Evolutionary conservation across 169 alveolate species (phyloP).

Genomic region (Babesia ovata): DNA sequence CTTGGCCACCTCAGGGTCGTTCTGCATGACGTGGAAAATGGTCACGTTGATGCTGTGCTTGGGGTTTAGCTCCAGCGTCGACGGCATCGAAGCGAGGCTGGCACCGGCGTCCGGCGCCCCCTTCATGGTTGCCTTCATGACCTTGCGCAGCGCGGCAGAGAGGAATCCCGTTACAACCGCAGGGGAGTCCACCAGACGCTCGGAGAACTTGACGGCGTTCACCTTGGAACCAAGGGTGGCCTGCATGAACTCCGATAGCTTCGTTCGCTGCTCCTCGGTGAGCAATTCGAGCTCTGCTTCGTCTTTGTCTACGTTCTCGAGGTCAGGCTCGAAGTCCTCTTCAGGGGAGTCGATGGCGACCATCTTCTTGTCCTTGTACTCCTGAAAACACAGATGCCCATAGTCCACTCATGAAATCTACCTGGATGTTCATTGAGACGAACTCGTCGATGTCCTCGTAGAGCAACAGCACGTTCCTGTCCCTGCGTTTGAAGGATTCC

Average conservation of each 20-base stretch:
- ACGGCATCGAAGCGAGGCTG: conserved; percentile 74
- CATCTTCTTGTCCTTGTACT: conserved; percentile 72
- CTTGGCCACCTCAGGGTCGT: conserved; percentile 79
- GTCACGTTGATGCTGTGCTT: conserved; percentile 73
- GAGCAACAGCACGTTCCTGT: conserved; percentile 82
- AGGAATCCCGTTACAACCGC: conserved; percentile 88
- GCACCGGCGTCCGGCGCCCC: conserved; percentile 74
- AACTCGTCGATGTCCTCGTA: conserved; percentile 89
- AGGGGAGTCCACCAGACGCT: conserved; percentile 85
- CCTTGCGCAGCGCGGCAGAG: conserved; percentile 82
- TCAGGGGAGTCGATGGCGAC: conserved; percentile 75
- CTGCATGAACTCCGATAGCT: conserved; percentile 65
- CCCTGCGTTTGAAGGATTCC: conserved; percentile 82
- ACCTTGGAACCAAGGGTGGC: conserved; percentile 75
- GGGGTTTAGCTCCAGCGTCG: conserved; percentile 84
- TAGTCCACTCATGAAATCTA: not conserved
- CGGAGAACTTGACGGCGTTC: conserved; percentile 85
- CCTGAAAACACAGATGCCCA: conserved; percentile 2
- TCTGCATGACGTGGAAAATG: conserved; percentile 71
- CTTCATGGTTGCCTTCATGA: conserved; percentile 82
- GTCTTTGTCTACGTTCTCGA: conserved; percentile 36
- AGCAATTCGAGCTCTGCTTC: conserved; percentile 41
- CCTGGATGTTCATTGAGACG: conserved; percentile 82
- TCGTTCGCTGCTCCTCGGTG: conserved; percentile 55
- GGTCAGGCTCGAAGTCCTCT: conserved; percentile 68